phyloP scores from a whole-genome alignment of 139 green algal species.

The Ulvella scutata region DNA sequence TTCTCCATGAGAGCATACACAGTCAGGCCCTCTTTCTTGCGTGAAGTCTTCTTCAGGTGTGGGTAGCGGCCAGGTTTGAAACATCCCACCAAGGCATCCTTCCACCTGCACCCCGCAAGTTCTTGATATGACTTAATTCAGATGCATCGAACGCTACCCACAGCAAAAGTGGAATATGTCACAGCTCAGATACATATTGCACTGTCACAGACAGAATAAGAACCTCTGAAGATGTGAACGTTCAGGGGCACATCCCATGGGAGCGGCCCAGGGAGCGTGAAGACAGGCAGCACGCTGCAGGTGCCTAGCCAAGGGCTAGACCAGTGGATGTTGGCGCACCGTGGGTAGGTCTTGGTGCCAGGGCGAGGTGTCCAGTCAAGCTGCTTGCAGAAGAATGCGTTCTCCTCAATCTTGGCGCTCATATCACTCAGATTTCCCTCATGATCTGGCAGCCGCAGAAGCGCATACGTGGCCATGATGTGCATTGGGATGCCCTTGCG shows the following conservation, averaged over 20 bases:
- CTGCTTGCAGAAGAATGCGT: slow-evolving; percentile 6
- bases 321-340: neutral
- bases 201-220: no score
- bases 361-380: slow-evolving; percentile 14
- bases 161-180: no score
- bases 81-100: slow-evolving; percentile 21
- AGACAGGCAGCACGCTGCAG: no score
- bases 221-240: no score
- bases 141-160: no score
- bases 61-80: slow-evolving; percentile 21
- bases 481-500: slow-evolving; percentile 16
- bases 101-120: slow-evolving; percentile 10
- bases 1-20: slow-evolving; percentile 7
- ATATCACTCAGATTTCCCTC: slow-evolving; percentile 18
- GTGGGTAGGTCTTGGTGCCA: slow-evolving; percentile 20
- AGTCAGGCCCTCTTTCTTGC: slow-evolving; percentile 8
- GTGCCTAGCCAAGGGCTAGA: neutral
- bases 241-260: no score
- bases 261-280: no score
- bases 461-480: slow-evolving; percentile 16
- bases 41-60: slow-evolving; percentile 13
- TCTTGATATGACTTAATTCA: no score
- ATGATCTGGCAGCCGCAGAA: slow-evolving; percentile 5
- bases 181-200: no score
- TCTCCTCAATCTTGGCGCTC: slow-evolving; percentile 5